Conservation (phyloP, 192 early-diverging fungal species). For the Umbelopsis sp. region DNA sequence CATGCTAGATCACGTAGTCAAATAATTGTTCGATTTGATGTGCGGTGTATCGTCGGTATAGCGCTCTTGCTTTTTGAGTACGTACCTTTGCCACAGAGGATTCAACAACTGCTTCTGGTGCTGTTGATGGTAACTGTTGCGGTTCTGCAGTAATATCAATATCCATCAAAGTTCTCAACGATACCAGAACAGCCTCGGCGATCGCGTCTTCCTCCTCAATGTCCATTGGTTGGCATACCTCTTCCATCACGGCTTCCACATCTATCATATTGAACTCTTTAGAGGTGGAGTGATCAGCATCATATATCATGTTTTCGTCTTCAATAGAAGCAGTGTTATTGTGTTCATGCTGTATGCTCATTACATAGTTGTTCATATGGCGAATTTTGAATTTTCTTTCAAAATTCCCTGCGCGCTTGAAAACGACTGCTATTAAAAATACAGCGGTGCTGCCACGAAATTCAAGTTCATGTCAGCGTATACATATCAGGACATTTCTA, state of each 20-base stretch:
- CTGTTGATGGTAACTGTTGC: too few species aligned
- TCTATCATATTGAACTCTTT: background rate
- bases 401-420: background rate
- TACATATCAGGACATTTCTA: background rate
- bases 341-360: constrained; percentile 19
- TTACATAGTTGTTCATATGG: background rate
- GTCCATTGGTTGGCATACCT: constrained; percentile 8
- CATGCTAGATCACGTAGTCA: constrained; percentile 22
- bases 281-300: background rate
- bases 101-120: background rate
- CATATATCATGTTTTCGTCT: constrained; percentile 4
- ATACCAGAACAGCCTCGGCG: constrained; percentile 1
- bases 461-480: constrained; percentile 15
- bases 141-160: constrained; percentile 3
- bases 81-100: background rate
- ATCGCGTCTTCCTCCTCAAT: background rate
- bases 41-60: constrained; percentile 22
- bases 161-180: constrained; percentile 12
- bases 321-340: constrained; percentile 5
- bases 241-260: constrained; percentile 10
- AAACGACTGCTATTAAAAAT: background rate
- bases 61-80: background rate
- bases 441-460: background rate
- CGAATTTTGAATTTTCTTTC: constrained; percentile 8
- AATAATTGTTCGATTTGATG: constrained; percentile 26